phyloP scores from a whole-genome alignment of 1,284 basidiomycete genomes.

The Ceratobasidium sp. region DNA sequence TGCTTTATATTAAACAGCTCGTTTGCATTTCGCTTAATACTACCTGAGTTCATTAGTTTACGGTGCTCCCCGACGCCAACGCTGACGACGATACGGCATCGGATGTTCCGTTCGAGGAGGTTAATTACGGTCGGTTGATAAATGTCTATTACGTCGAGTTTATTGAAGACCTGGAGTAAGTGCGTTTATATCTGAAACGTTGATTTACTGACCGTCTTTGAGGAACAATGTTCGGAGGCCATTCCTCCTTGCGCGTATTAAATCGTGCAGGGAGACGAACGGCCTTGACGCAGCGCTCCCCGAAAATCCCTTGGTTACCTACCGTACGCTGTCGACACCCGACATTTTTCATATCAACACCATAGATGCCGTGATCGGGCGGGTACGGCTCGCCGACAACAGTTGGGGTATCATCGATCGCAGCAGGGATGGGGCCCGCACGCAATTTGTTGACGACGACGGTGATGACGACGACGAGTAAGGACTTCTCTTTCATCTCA shows the following conservation, averaged over 20 bases:
- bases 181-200: neutral
- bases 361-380: conserved; percentile 8
- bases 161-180: conserved; percentile 16
- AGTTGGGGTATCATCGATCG: conserved; percentile 33
- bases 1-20: no score
- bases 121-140: conserved; percentile 20
- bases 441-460: conserved; percentile 11
- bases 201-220: neutral
- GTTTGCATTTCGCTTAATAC: no score
- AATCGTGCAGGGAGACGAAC: neutral
- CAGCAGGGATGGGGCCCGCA: conserved; percentile 12
- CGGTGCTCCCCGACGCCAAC: conserved; percentile 14
- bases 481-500: no score
- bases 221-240: conserved; percentile 9
- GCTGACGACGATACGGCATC: neutral
- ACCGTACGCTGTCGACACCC: neutral
- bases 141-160: conserved; percentile 27
- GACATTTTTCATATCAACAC: conserved; percentile 18
- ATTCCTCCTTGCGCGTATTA: conserved; percentile 18
- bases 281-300: conserved; percentile 24
- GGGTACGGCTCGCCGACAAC: conserved; percentile 1
- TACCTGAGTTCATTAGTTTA: conserved; percentile 8
- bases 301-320: conserved; percentile 12
- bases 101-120: conserved; percentile 9
- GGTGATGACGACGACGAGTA: neutral